phyloP scores from a whole-genome alignment of 2,329 filamentous ascomycete species.

The Arthrinium phaeospermum region DNA sequence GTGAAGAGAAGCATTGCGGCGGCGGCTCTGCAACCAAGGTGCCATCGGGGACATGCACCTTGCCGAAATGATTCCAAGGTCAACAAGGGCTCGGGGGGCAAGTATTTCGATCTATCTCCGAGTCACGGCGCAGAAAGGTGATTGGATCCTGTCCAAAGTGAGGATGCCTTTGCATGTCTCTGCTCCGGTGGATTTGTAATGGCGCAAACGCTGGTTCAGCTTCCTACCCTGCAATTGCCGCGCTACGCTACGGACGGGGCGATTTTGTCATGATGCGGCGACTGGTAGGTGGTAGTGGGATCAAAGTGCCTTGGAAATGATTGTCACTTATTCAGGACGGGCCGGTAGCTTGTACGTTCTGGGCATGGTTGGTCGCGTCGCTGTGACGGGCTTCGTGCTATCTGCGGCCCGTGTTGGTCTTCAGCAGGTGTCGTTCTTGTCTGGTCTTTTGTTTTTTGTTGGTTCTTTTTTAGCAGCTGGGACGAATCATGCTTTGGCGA shows the following conservation, averaged over 20 bases:
- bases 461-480: constrained; percentile 3
- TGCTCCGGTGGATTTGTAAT: constrained; percentile 2
- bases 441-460: background rate
- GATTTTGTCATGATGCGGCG: constrained; percentile 11
- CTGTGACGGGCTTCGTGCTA: constrained; percentile 9
- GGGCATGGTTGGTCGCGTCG: background rate
- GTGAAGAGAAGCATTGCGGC: background rate
- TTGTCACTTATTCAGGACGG: background rate
- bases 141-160: constrained; percentile 4
- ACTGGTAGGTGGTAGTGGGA: background rate
- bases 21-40: constrained; percentile 8
- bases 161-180: background rate
- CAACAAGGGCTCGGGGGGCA: background rate
- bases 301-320: background rate
- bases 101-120: background rate
- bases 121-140: constrained; percentile 7
- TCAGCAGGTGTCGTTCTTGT: background rate
- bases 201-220: constrained; percentile 1
- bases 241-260: constrained; percentile 12
- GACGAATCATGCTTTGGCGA: constrained; percentile 11
- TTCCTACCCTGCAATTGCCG: background rate
- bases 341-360: constrained; percentile 5
- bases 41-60: background rate
- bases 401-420: constrained; percentile 8
- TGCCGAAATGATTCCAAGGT: background rate